These are phyloP conservation scores for Rhododendron henanense DNA, from an alignment of 148 eudicot species.

Conservation along the genomic window DNA sequence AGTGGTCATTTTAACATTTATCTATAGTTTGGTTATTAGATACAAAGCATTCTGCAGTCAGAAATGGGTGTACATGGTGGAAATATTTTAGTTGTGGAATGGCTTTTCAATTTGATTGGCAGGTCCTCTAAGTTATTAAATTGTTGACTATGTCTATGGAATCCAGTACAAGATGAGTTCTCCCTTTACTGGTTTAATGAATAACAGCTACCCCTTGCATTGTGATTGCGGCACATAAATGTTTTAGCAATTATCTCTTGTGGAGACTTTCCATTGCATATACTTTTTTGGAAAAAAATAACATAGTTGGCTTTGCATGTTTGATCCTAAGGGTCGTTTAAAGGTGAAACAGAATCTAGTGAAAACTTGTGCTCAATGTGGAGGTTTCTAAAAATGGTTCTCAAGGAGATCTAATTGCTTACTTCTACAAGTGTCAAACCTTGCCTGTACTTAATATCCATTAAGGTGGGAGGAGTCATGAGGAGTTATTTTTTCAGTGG, in stretches of 20 bases:
- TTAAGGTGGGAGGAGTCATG: background rate
- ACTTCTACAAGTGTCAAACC: background rate
- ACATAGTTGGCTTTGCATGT: background rate
- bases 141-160: background rate
- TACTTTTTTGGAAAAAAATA: background rate
- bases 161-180: background rate
- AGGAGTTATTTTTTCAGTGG: background rate
- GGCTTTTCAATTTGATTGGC: background rate
- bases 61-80: background rate
- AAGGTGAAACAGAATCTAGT: background rate
- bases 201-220: background rate
- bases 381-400: background rate
- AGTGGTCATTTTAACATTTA: conserved; percentile 22
- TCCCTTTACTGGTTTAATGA: background rate
- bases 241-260: background rate
- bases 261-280: background rate
- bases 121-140: background rate
- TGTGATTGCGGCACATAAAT: background rate
- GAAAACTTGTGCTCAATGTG: background rate
- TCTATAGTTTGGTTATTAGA: background rate
- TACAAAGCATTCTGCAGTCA: background rate
- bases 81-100: background rate
- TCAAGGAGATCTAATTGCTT: background rate
- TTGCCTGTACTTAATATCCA: background rate
- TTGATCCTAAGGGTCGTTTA: too few species aligned